Conservation (phyloP, 2,329 filamentous ascomycete species). For the Metarhizium sp. region DNA sequence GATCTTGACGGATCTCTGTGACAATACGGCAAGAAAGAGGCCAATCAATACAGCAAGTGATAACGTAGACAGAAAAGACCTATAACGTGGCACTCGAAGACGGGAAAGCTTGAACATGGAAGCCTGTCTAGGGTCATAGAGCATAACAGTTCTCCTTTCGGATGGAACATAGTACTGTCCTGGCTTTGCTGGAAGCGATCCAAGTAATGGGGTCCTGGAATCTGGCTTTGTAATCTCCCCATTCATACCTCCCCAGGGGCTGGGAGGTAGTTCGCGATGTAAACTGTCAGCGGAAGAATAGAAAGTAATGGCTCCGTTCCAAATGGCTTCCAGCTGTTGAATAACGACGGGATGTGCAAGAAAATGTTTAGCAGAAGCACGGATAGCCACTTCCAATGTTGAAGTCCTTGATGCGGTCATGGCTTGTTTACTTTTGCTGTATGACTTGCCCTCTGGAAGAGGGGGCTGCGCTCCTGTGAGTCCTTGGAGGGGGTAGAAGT, state of each 20-base stretch:
- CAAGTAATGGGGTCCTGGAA: constrained; percentile 42
- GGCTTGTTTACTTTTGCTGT: constrained; percentile 33
- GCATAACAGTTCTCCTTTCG: constrained; percentile 63
- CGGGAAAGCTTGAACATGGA: constrained; percentile 88
- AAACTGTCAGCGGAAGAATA: constrained; percentile 80
- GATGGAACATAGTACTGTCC: constrained; percentile 26
- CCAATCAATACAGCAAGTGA: constrained; percentile 79
- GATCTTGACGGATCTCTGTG: constrained; percentile 67
- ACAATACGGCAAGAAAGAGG: constrained; percentile 75
- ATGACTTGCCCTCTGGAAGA: constrained; percentile 20
- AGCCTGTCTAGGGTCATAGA: constrained; percentile 86
- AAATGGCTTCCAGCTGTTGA: constrained; percentile 92
- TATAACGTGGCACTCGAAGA: constrained; percentile 81
- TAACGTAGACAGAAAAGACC: constrained; percentile 80
- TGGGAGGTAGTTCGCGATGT: constrained; percentile 47
- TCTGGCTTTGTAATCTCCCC: constrained; percentile 26
- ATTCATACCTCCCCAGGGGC: constrained; percentile 13
- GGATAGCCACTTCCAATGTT: constrained; percentile 85
- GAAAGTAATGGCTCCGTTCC: constrained; percentile 92
- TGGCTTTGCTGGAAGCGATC: constrained; percentile 22
- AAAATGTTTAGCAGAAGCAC: constrained; percentile 86
- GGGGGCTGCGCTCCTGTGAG: constrained; percentile 41
- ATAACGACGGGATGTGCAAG: constrained; percentile 85
- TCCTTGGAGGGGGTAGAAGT: constrained; percentile 87
- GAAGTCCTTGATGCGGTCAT: constrained; percentile 68